These are phyloP conservation scores for Pontederia paniculata DNA, from an alignment of 176 grass and related monocot genomes.

Conservation along the genomic window DNA sequence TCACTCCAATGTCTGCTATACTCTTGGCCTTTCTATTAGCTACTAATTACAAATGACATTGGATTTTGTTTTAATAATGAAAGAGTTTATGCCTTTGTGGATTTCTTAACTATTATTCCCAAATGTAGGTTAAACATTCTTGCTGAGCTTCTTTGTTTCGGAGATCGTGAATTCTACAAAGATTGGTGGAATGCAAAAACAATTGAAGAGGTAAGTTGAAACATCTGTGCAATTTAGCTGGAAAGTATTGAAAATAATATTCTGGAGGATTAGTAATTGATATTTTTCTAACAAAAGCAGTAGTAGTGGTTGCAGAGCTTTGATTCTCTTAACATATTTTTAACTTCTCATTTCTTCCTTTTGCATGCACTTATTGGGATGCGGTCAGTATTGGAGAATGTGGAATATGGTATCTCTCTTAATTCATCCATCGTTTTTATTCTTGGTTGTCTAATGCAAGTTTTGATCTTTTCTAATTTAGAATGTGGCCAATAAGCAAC, in stretches of 20 bases:
- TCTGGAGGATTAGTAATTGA: not conserved
- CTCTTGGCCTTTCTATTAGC: too few species aligned
- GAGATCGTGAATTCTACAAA: conserved; percentile 98
- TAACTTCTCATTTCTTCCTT: conserved; percentile 20
- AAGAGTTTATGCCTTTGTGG: not conserved
- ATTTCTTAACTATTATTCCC: too few species aligned
- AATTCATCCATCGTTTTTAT: not conserved
- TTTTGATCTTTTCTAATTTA: too few species aligned
- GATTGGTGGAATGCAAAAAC: conserved; percentile 99
- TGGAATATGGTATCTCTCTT: conserved; percentile 90
- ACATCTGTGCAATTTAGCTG: not conserved
- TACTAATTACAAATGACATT: too few species aligned
- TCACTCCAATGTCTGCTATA: too few species aligned
- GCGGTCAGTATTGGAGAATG: conserved; percentile 94
- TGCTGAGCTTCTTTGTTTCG: conserved; percentile 74
- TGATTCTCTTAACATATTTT: conserved; percentile 25
- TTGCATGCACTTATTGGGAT: conserved; percentile 18
- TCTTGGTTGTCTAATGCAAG: too few species aligned
- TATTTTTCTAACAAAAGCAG: conserved; percentile 7
- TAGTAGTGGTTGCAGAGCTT: conserved; percentile 22
- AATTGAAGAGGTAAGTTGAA: conserved; percentile 71
- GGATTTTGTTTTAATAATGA: too few species aligned
- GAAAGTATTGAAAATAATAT: not conserved
- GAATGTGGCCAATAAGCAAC: too few species aligned
- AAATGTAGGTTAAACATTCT: conserved; percentile 88